A percentile compares a stretch with the other conserved stretches of the same genome.
Evolutionary conservation across 441 rosid species (phyloP).

Genomic region (Melastoma candidum): DNA sequence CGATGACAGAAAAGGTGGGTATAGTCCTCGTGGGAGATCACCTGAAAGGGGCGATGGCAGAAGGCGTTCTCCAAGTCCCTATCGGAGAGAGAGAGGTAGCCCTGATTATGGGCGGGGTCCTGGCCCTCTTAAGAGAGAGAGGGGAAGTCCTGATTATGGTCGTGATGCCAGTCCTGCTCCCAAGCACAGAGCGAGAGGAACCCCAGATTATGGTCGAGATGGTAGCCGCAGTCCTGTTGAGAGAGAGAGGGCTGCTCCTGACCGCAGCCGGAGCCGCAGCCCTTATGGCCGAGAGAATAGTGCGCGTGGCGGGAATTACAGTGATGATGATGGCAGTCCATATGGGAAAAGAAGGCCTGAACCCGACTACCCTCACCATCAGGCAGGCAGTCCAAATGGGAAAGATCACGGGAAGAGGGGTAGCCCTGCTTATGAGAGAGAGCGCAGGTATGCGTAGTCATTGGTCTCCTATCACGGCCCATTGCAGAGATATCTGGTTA

Average conservation of each 20-base stretch:
- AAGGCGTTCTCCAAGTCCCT: conserved; percentile 24
- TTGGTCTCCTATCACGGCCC: conserved; percentile 15
- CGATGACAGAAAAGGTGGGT: conserved; percentile 16
- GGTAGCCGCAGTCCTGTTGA: conserved; percentile 36
- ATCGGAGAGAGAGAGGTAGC: conserved; percentile 40
- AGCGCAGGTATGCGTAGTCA: conserved; percentile 10
- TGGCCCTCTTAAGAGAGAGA: conserved; percentile 47
- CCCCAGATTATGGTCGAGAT: conserved; percentile 34
- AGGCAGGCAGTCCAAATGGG: neutral
- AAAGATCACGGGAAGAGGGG: neutral
- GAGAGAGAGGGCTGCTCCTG: conserved; percentile 27
- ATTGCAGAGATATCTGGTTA: conserved; percentile 15
- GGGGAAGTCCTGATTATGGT: conserved; percentile 31
- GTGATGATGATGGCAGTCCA: conserved; percentile 15
- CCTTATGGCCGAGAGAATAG: conserved; percentile 7
- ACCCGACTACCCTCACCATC: neutral
- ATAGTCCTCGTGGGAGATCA: conserved; percentile 5
- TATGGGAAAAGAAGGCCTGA: neutral
- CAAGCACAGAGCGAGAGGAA: conserved; percentile 30
- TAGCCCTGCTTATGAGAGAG: conserved; percentile 8
- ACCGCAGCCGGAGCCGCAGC: conserved; percentile 23
- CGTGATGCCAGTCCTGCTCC: conserved; percentile 33
- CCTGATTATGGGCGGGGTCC: conserved; percentile 39
- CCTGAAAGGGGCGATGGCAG: conserved; percentile 4
- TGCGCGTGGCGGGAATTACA: conserved; percentile 18